These are phyloP conservation scores for Metschnikowia dekortorum DNA, from an alignment of 805 yeast genomes.

Conservation along the genomic window DNA sequence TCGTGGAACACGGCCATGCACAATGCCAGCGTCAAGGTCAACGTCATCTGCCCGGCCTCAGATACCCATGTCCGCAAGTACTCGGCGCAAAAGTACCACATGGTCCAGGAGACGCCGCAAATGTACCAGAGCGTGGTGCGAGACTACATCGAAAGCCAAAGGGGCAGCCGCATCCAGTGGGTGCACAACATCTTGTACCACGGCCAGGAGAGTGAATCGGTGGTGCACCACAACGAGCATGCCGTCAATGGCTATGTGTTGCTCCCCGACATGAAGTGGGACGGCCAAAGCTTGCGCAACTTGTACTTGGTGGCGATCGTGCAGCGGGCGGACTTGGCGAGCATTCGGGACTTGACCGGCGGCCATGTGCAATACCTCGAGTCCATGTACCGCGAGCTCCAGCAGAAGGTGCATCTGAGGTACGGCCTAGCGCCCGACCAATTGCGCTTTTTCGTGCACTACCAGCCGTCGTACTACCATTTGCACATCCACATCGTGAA, in stretches of 20 bases:
- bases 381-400: constrained; percentile 42
- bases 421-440: constrained; percentile 48
- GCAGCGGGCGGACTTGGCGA: constrained; percentile 59
- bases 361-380: constrained; percentile 58
- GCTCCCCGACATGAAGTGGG: constrained; percentile 98
- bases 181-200: constrained; percentile 76
- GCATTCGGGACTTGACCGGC: constrained; percentile 68
- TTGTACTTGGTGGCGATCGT: constrained; percentile 78
- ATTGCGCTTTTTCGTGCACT: constrained; percentile 77
- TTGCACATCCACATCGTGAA: constrained; percentile 90
- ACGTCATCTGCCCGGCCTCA: constrained; percentile 85
- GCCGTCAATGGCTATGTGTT: constrained; percentile 61
- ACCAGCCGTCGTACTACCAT: constrained; percentile 95
- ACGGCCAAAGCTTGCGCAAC: constrained; percentile 61
- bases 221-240: constrained; percentile 61
- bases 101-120: constrained; percentile 78
- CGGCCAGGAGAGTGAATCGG: constrained; percentile 80
- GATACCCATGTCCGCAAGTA: constrained; percentile 77
- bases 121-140: constrained; percentile 55
- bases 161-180: constrained; percentile 81
- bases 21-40: constrained; percentile 56
- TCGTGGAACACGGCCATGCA: constrained; percentile 68
- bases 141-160: constrained; percentile 75
- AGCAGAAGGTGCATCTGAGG: constrained; percentile 36
- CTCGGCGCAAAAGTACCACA: constrained; percentile 52